These are phyloP conservation scores for Colletotrichum lindemuthianum DNA, from an alignment of 2,329 filamentous ascomycete species.

Conservation along the genomic window DNA sequence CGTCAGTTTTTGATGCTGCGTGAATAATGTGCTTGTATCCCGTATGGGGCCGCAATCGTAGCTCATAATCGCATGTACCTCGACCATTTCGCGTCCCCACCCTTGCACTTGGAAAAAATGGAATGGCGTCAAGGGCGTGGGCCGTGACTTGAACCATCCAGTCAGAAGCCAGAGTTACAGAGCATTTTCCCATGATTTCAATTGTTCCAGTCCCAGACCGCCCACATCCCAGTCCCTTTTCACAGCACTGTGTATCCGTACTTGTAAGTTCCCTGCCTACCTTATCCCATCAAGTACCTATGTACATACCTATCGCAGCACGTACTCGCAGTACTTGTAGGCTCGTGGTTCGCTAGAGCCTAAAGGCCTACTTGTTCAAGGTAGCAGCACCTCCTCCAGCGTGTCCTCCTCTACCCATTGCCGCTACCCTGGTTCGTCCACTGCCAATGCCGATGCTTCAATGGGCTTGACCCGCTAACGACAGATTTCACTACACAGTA, in stretches of 20 bases:
- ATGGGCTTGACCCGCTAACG: constrained; percentile 23
- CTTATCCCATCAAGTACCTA: neutral
- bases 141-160: constrained; percentile 8
- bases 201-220: constrained; percentile 28
- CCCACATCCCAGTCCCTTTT: constrained; percentile 24
- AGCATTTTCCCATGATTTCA: neutral
- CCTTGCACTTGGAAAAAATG: too few relatives aligned
- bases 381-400: neutral
- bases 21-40: neutral
- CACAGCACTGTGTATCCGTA: neutral
- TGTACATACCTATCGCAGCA: neutral
- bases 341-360: too few relatives aligned
- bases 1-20: too few relatives aligned
- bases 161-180: neutral
- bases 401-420: constrained; percentile 7
- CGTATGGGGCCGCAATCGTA: too few relatives aligned
- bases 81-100: too few relatives aligned
- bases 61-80: too few relatives aligned
- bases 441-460: constrained; percentile 21
- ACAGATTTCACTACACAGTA: constrained; percentile 24
- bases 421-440: neutral
- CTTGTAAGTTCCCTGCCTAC: neutral
- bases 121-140: constrained; percentile 21
- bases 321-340: too few relatives aligned
- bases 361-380: neutral